Evolutionary conservation across 1,139 yeast species (phyloP).

Genomic region (Debaryomyces psychrophilus): DNA sequence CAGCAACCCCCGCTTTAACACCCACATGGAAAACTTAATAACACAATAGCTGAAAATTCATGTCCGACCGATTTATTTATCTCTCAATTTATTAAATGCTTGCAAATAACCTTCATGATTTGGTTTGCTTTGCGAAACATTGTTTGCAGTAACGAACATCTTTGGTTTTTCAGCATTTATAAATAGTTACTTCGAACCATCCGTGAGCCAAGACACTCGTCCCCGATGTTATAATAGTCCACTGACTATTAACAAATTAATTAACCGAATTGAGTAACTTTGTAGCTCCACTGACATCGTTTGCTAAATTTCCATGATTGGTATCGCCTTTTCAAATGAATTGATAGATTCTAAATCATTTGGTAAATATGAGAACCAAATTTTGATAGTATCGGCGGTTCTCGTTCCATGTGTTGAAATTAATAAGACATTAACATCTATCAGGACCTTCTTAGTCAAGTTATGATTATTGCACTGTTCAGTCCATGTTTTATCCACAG

Average conservation of each 20-base stretch:
- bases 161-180: conserved; percentile 15
- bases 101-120: conserved; percentile 24
- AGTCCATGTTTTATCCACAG: conserved; percentile 26
- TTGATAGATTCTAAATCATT: conserved; percentile 15
- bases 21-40: conserved; percentile 30
- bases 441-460: conserved; percentile 8
- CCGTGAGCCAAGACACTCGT: conserved; percentile 22
- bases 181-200: conserved; percentile 22
- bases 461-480: conserved; percentile 21
- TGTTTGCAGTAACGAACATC: conserved; percentile 27
- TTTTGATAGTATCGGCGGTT: conserved; percentile 20
- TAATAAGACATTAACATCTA: conserved; percentile 18
- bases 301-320: conserved; percentile 23
- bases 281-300: conserved; percentile 19
- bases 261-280: conserved; percentile 18
- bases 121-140: conserved; percentile 15
- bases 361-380: conserved; percentile 19
- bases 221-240: conserved; percentile 29
- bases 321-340: conserved; percentile 18
- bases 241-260: conserved; percentile 11
- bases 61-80: conserved; percentile 1
- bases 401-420: conserved; percentile 23
- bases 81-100: conserved; percentile 17
- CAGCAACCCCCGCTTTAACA: conserved; percentile 23
- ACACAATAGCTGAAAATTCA: conserved; percentile 20